Evolutionary conservation across 75 land plant species (phyloP).

Genomic region (Ceratopteris richardii): DNA sequence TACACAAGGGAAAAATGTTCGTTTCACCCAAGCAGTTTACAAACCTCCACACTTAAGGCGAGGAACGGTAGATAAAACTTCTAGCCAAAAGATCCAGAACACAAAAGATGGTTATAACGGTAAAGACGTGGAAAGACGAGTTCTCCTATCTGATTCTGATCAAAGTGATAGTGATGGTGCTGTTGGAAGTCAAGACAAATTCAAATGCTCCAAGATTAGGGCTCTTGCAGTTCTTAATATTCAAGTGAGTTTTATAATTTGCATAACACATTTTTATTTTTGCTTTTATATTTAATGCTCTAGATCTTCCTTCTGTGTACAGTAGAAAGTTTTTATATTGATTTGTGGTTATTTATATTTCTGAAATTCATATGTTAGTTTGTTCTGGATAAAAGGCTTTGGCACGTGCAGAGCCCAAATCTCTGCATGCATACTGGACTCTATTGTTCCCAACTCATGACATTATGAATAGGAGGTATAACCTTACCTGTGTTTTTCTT

Average conservation of each 20-base stretch:
- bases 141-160: conserved; percentile 76
- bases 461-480: conserved; percentile 72
- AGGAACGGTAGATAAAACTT: conserved; percentile 1
- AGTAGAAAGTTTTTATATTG: not conserved
- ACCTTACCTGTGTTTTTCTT: not conserved
- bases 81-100: not conserved
- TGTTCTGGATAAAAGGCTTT: conserved; percentile 52
- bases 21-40: not conserved
- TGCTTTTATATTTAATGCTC: not conserved
- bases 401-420: conserved; percentile 83
- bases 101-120: not conserved
- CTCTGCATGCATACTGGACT: conserved; percentile 77
- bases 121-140: not conserved
- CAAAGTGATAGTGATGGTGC: conserved; percentile 86
- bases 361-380: not conserved
- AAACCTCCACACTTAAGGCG: conserved; percentile 71
- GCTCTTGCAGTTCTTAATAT: conserved; percentile 62
- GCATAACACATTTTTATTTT: not conserved
- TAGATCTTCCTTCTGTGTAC: not conserved
- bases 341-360: not conserved
- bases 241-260: conserved; percentile 42
- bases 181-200: conserved; percentile 30
- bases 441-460: conserved; percentile 79
- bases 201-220: conserved; percentile 61
- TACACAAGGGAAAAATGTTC: conserved; percentile 19